Evolutionary conservation across 2,329 filamentous ascomycete species (phyloP).

Genomic region (Sporothrix humicola): DNA sequence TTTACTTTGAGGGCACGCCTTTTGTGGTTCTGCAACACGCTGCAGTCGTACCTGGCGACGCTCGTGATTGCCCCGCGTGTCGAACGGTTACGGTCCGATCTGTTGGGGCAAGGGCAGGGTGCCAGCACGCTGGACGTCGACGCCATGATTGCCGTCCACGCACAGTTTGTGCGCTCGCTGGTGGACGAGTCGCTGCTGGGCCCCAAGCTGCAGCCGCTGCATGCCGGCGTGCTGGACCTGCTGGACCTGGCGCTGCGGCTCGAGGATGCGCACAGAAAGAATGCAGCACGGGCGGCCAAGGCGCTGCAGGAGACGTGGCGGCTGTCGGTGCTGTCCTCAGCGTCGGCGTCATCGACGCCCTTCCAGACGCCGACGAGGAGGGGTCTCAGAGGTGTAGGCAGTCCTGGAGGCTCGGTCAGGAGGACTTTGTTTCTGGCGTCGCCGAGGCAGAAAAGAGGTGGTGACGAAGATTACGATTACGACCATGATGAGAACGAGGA

Average conservation of each 20-base stretch:
- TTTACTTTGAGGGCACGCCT: slow-evolving; percentile 70
- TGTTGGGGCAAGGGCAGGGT: slow-evolving; percentile 47
- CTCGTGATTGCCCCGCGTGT: slow-evolving; percentile 70
- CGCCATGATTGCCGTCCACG: slow-evolving; percentile 75
- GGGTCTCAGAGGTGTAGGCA: no score
- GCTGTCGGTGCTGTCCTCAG: slow-evolving; percentile 46
- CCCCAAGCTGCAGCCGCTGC: slow-evolving; percentile 70
- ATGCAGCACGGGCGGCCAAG: slow-evolving; percentile 48
- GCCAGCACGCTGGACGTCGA: slow-evolving; percentile 73
- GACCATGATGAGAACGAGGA: slow-evolving; percentile 1
- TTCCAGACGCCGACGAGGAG: slow-evolving; percentile 34
- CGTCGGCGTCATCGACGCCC: slow-evolving; percentile 35
- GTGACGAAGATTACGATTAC: slow-evolving; percentile 38
- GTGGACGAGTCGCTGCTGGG: slow-evolving; percentile 73
- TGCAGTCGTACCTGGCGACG: slow-evolving; percentile 78
- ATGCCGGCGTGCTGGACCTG: slow-evolving; percentile 73
- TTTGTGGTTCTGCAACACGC: slow-evolving; percentile 75
- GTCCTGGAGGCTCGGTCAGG: slow-evolving; percentile 32
- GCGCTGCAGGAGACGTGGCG: slow-evolving; percentile 50
- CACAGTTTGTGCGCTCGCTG: slow-evolving; percentile 65
- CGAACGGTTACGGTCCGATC: slow-evolving; percentile 58
- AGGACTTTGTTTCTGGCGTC: slow-evolving; percentile 30
- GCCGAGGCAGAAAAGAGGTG: background rate
- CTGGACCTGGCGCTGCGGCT: slow-evolving; percentile 77
- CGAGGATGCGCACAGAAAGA: slow-evolving; percentile 60